Base-by-base conservation (phyloP, 1,139 yeast genomes). In the Hansenula lynferdii region DNA sequence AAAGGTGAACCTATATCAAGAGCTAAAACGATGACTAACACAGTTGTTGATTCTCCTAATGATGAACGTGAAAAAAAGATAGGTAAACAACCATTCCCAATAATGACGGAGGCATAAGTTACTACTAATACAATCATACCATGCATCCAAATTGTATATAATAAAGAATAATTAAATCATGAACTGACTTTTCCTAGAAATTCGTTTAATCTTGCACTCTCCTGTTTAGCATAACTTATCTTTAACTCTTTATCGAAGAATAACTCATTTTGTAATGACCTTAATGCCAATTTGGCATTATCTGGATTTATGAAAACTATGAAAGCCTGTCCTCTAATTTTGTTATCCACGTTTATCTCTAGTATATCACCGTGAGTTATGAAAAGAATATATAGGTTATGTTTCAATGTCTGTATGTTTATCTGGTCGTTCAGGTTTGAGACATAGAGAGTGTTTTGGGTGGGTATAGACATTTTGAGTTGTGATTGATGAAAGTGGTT, bases 311-410 rank as follows among this genome's bases (percentile, higher is more conserved):
- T 69, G 42, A 80, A 75, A 6, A 77, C 70, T 1, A 86, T 60
- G 64, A 84, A 87, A 0, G 94, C 95, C 57, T 84, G 94, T 0
- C 95, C 95, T 30, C 90, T 67, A 66, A 78, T 68, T 48, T 67
- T 67, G 12, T 67, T 63, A 16, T 70, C 65, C 9, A 72, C 65
- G 23, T 70, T 65, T 19, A 86, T 68, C 27, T 76, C 77, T 5
- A 84, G 55, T 3, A 86, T 70, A 47, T 79, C 86, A 1, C 94
- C 95, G 54, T 71, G 83, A 0, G 82, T 69, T 15, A 84, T 68
- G 52, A 82, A 83, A 8, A 83, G 58, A 38, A 83, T 55, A 56
- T 80, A 84, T 23, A 86, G 62, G 42, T 72, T 71, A 41, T 73
- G 73, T 46, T 71, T 72, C 42, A 85, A 57, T 29, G 70, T 63